Base-by-base conservation (phyloP, 345 rosid genomes). In the Draba incana region DNA sequence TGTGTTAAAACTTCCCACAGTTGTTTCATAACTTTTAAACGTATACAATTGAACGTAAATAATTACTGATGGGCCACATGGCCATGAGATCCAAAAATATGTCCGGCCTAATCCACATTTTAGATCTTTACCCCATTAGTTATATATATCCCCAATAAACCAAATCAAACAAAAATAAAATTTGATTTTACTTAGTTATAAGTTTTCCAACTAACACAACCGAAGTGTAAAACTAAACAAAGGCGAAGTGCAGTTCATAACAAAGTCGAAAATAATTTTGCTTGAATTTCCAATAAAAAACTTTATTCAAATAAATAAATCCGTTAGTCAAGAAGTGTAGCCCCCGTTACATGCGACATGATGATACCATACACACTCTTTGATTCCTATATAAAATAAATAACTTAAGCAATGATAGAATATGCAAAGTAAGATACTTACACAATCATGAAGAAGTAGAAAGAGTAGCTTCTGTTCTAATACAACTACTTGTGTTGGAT, bases 391-490 rank as follows among this genome's bases (percentile, higher is more conserved):
- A 27, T 11, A 9, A 27, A 10, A 35, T 16, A 58, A 15, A 42
- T 31, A 52, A 62, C 47, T 25, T 39, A 50, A 50, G 37, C 24
- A 47, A 13, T 64, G 37, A n/a, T 49, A 24, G 24, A 41, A 65
- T 28, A 27, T 16, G 31, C 35, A 37, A 44, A 23, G 48, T 1
- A 49, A 39, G 7, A 20, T 43, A 43, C n/a, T 4, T 8, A 54
- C 46, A 72, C 46, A 72, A 56, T 72, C 53, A 64, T 64, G 59
- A 57, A 48, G 43, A 49, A 41, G 60, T 55, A 15, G 56, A 63
- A 71, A 35, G 69, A 20, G 51, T 64, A 72, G 56, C 77, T 65
- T 66, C 15, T 49, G 66, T 73, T 58, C 8, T 16, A 73, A 73
- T 50, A 59, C 71, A 58, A 13, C 24, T 43, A 43, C 27, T 49